These are phyloP conservation scores for Lantana camara DNA, from an alignment of 257 asterid species.

Conservation along the genomic window DNA sequence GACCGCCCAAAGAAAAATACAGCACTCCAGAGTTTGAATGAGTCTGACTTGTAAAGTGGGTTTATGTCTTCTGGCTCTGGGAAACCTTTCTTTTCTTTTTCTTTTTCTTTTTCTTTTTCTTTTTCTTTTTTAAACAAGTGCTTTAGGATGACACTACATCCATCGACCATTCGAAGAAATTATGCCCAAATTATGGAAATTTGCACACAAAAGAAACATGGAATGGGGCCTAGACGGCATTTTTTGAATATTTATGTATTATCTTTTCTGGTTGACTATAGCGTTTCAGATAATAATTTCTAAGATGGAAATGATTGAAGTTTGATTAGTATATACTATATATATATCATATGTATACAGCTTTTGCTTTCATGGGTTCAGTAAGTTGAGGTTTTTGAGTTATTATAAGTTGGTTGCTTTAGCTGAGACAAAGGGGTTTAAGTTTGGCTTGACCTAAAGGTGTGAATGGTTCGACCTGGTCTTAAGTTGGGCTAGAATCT, in stretches of 20 bases:
- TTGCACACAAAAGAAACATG: slow-evolving; percentile 3
- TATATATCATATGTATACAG: not conserved
- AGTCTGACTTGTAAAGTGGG: slow-evolving; percentile 31
- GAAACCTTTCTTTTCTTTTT: no score
- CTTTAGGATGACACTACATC: no score
- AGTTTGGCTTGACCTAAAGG: slow-evolving; percentile 30
- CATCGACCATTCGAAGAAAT: no score
- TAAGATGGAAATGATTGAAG: no score
- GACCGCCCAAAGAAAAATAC: slow-evolving; percentile 62
- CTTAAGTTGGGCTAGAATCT: slow-evolving; percentile 21
- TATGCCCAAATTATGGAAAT: slow-evolving; percentile 7
- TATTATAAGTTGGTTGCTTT: slow-evolving; percentile 21
- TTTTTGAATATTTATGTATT: not conserved
- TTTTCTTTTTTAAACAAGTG: no score
- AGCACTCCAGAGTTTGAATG: slow-evolving; percentile 22
- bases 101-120: no score
- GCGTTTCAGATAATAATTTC: not conserved
- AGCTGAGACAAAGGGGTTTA: slow-evolving; percentile 29
- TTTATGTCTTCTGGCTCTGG: slow-evolving; percentile 31
- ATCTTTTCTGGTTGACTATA: not conserved
- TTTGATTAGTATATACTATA: not conserved
- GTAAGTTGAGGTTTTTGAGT: not conserved
- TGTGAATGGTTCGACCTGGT: not conserved
- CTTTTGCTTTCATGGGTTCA: not conserved
- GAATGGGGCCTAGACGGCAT: not conserved